Evolutionary conservation across 805 yeast genomes (phyloP).

Genomic region (Ogataea parapolymorpha): DNA sequence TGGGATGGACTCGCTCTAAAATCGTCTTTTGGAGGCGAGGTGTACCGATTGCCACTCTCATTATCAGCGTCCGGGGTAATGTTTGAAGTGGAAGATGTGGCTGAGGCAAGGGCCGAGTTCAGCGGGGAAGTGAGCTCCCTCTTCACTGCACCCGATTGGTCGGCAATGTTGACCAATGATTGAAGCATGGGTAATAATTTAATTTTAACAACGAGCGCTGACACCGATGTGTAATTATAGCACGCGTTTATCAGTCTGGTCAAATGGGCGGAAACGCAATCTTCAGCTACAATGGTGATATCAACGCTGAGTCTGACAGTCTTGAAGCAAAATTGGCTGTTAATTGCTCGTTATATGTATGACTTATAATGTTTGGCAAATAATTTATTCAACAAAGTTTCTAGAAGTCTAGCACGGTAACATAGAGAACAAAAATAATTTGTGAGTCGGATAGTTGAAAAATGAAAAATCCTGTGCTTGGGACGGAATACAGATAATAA

Average conservation of each 20-base stretch:
- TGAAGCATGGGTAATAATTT: conserved; percentile 13
- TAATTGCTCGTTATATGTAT: neutral
- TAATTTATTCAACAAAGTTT: conserved; percentile 1
- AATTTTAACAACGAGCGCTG: conserved; percentile 8
- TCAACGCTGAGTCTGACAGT: neutral
- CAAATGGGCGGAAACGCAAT: neutral
- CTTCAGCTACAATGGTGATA: neutral
- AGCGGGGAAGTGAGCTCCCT: conserved; percentile 17
- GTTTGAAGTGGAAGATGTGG: conserved; percentile 9
- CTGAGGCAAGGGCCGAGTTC: conserved; percentile 7
- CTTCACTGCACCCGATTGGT: conserved; percentile 13
- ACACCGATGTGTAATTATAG: conserved; percentile 2
- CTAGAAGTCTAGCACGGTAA: conserved; percentile 4
- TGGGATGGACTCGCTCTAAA: conserved; percentile 4
- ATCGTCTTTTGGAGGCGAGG: neutral
- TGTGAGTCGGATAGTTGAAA: conserved; percentile 1
- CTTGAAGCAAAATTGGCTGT: neutral
- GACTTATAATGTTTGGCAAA: neutral
- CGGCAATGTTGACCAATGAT: conserved; percentile 16
- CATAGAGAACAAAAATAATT: conserved; percentile 3
- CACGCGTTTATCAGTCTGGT: conserved; percentile 14
- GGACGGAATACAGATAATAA: neutral
- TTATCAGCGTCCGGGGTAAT: neutral
- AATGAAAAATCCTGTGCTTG: conserved; percentile 4
- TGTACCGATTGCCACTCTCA: neutral